Conservation (phyloP, 176 grass and related monocot genomes). For the Oryza brachyantha region DNA sequence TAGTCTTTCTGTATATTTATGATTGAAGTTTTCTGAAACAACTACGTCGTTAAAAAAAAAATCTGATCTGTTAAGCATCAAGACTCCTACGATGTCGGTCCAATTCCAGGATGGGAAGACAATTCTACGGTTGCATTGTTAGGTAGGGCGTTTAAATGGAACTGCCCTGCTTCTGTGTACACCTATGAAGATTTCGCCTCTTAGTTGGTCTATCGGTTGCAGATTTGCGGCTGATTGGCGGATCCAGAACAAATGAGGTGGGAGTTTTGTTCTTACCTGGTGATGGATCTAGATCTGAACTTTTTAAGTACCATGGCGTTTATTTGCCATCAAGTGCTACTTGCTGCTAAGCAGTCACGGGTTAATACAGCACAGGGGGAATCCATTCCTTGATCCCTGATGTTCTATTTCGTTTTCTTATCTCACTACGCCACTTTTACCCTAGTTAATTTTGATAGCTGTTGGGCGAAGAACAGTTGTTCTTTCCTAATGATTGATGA, state of each 20-base stretch:
- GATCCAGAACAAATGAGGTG: neutral
- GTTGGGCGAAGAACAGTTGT: neutral
- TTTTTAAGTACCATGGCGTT: neutral
- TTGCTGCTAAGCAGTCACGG: neutral
- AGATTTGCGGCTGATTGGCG: neutral
- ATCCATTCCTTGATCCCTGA: neutral
- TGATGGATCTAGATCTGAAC: constrained; percentile 12
- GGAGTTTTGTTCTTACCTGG: neutral
- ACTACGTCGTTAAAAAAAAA: no score
- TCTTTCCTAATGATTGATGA: neutral
- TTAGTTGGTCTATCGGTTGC: neutral
- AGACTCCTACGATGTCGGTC: neutral
- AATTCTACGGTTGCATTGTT: neutral
- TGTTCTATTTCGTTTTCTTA: neutral
- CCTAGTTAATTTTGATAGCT: neutral
- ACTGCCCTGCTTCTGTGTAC: neutral
- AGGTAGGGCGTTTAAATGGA: neutral
- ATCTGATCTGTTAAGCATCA: no score
- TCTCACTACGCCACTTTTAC: neutral
- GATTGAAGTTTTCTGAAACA: no score
- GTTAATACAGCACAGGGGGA: neutral
- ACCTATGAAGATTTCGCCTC: neutral
- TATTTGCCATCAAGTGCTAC: neutral
- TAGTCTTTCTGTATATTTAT: no score
- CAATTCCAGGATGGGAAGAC: neutral